Base-by-base conservation (phyloP, 2,329 filamentous ascomycete species). In the Tetracladium maxilliforme region DNA sequence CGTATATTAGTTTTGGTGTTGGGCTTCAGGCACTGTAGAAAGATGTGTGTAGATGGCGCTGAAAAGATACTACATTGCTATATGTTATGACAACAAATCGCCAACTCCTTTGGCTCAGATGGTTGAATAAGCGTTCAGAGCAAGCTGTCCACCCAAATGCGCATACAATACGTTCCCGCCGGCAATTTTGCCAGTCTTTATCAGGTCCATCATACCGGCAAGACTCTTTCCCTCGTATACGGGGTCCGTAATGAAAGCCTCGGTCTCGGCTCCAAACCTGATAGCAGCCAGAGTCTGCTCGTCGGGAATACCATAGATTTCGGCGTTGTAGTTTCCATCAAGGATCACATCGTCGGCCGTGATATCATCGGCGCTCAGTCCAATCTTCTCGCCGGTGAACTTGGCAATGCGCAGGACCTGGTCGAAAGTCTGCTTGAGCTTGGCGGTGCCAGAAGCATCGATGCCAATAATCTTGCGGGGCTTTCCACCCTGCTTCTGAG, bases 201-300 rank as follows among this genome's bases (percentile, higher is more conserved):
- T 66, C 52, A 80, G 50, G 42, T 73, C 71, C 36, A 80, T 66
- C 71, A 81, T 62, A 0, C 75, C 76, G 4, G 73, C 73, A 44
- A 82, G 50, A 36, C 69, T 77, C 62, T 82, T 82, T 2, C 77
- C 77, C 49, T 80, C 75, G 39, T 82, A 82, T 2, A 82, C 76
- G 0, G 75, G 76, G 41, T 82, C 76, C 0, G 74, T 81, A 33
- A 82, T 76, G 37, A 82, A 72, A 0, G 65, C 76, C 51, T 82
- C 77, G 2, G 68, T 78, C 30, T 54, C 46, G 1, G 76, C 76
- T 5, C 69, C 71, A 40, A 77, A 71, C 44, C 63, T 64, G 42
- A 82, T 81, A 1, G 74, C 75, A 16, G 70, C 70, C 24, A 74
- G 59, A 2, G 76, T 82, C 38, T 54, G 52, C 43, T 67, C 50